Conservation (phyloP, 805 yeast species). For the Torulaspora gathmanii region DNA sequence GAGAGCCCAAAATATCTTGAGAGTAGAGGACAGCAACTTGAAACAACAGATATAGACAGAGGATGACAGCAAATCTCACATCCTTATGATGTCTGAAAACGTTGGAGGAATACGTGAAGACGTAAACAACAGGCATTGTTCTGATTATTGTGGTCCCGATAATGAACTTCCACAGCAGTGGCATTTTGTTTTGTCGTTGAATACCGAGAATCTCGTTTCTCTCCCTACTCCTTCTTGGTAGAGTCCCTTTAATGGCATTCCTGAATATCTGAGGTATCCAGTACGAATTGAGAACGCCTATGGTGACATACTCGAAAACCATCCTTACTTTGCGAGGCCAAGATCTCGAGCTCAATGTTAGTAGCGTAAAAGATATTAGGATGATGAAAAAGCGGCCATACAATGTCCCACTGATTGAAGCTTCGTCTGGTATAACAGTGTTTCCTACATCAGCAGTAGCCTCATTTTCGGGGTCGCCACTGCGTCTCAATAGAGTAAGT, state of each 20-base stretch:
- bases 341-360: constrained; percentile 50
- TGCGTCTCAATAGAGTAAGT: constrained; percentile 61
- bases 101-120: constrained; percentile 49
- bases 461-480: constrained; percentile 22
- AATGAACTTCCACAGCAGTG: constrained; percentile 73
- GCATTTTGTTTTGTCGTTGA: constrained; percentile 41
- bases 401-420: constrained; percentile 51
- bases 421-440: constrained; percentile 44
- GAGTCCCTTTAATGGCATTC: constrained; percentile 41
- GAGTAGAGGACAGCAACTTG: constrained; percentile 57
- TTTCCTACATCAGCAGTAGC: constrained; percentile 14
- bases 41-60: constrained; percentile 51
- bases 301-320: constrained; percentile 51
- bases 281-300: constrained; percentile 56
- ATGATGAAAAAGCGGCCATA: constrained; percentile 54
- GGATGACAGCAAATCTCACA: constrained; percentile 42
- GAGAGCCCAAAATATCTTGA: constrained; percentile 69
- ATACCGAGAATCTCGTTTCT: constrained; percentile 13
- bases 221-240: constrained; percentile 24
- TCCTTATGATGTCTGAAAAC: constrained; percentile 70
- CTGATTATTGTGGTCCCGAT: constrained; percentile 61
- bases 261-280: constrained; percentile 90
- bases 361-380: constrained; percentile 50
- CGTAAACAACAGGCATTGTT: constrained; percentile 59
- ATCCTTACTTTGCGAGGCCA: constrained; percentile 60